Conservation (phyloP, 495 filamentous ascomycete genomes). For the Penicillium turbatum region DNA sequence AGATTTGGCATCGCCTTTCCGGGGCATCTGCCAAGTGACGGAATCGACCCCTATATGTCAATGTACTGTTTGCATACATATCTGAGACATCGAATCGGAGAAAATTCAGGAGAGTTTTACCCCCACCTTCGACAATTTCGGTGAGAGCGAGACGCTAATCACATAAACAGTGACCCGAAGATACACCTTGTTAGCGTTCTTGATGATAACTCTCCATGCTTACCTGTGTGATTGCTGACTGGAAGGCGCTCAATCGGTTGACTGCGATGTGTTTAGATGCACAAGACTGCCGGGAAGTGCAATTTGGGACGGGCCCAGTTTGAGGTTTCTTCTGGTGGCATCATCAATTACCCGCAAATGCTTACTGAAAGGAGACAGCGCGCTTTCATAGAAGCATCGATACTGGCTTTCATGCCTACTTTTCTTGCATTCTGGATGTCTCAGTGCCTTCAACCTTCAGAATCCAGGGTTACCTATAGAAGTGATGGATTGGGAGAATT, state of each 20-base stretch:
- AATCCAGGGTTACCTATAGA: slow-evolving; percentile 1
- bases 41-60: too few species aligned
- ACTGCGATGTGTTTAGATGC: too few species aligned
- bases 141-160: not conserved
- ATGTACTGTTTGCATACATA: too few species aligned
- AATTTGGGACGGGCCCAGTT: too few species aligned
- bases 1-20: too few species aligned
- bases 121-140: not conserved
- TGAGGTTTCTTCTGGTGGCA: too few species aligned
- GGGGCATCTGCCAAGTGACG: too few species aligned
- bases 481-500: not conserved
- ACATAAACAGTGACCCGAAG: not conserved
- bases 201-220: not conserved
- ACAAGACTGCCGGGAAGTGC: too few species aligned
- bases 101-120: too few species aligned
- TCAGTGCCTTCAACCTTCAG: too few species aligned
- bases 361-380: not conserved
- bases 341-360: not conserved
- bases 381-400: not conserved
- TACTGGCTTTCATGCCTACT: slow-evolving; percentile 2
- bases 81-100: too few species aligned
- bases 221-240: not conserved
- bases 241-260: not conserved
- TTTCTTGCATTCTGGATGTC: not conserved
- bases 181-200: not conserved